A percentile compares a stretch with the other conserved stretches of the same genome.
Evolutionary conservation across 352 stramenopile genomes (phyloP).

Genomic region (Pythium rishiriense): DNA sequence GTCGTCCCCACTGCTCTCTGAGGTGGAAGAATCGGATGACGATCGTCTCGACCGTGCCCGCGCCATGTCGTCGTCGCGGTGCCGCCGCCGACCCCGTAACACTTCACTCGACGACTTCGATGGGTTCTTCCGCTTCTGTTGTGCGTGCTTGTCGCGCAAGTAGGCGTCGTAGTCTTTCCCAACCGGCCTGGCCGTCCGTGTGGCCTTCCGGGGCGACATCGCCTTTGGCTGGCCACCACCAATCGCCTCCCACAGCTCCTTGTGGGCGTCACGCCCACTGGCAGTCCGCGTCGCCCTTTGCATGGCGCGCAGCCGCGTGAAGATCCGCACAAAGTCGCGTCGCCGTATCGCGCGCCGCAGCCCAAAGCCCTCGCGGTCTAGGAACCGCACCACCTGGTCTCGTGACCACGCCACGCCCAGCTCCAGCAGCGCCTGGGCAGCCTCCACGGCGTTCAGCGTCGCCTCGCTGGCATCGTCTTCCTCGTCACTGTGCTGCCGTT

Average conservation of each 20-base stretch:
- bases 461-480: constrained; percentile 17
- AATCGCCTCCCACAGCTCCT: constrained; percentile 25
- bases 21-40: constrained; percentile 12
- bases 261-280: constrained; percentile 3
- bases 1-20: neutral
- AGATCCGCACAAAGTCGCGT: constrained; percentile 42
- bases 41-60: constrained; percentile 1
- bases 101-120: neutral
- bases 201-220: constrained; percentile 17
- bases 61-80: constrained; percentile 10
- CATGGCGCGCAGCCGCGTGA: constrained; percentile 42
- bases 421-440: constrained; percentile 70
- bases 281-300: constrained; percentile 6
- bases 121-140: neutral
- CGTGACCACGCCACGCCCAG: constrained; percentile 58
- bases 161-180: constrained; percentile 55
- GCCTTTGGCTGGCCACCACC: neutral
- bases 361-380: constrained; percentile 49
- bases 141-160: constrained; percentile 8
- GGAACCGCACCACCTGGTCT: constrained; percentile 59
- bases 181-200: constrained; percentile 29
- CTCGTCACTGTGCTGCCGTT: constrained; percentile 36
- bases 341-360: constrained; percentile 34
- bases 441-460: constrained; percentile 37
- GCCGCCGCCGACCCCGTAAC: neutral